phyloP scores from a whole-genome alignment of 2,329 filamentous ascomycete genomes.

The Alternaria alternata region DNA sequence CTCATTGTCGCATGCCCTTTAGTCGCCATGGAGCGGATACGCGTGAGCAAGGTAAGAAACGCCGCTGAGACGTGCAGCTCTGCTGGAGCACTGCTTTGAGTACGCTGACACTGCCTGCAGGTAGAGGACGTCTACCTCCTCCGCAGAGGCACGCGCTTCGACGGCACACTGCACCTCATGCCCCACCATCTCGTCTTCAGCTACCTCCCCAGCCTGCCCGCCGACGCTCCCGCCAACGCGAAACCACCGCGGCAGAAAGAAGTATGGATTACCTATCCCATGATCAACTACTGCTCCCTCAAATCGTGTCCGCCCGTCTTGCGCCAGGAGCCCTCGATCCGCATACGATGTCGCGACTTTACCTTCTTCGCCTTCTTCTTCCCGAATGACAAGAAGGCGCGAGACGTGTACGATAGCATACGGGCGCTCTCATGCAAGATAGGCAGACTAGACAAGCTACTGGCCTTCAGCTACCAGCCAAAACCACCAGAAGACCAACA shows the following conservation, averaged over 20 bases:
- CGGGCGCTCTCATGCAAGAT: slow-evolving; percentile 81
- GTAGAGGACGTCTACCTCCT: slow-evolving; percentile 69
- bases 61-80: not conserved
- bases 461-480: slow-evolving; percentile 87
- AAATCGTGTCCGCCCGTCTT: slow-evolving; percentile 75
- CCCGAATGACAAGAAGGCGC: slow-evolving; percentile 73
- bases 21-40: slow-evolving; percentile 55
- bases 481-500: slow-evolving; percentile 75
- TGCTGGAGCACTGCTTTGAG: not conserved
- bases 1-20: slow-evolving; percentile 1
- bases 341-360: slow-evolving; percentile 91
- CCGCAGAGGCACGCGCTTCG: slow-evolving; percentile 63
- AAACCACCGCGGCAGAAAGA: slow-evolving; percentile 66
- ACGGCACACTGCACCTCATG: slow-evolving; percentile 69
- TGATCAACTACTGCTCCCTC: slow-evolving; percentile 82
- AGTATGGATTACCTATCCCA: slow-evolving; percentile 93
- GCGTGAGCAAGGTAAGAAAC: slow-evolving; percentile 54
- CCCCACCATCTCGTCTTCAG: slow-evolving; percentile 72
- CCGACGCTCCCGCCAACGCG: slow-evolving; percentile 46
- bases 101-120: slow-evolving; percentile 40
- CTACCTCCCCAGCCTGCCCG: slow-evolving; percentile 57
- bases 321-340: slow-evolving; percentile 79
- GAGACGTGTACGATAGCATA: slow-evolving; percentile 88
- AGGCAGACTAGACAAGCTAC: slow-evolving; percentile 84
- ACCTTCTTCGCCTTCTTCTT: slow-evolving; percentile 94